Evolutionary conservation across 768 basidiomycete species (phyloP).

Genomic region (Russula sp.): DNA sequence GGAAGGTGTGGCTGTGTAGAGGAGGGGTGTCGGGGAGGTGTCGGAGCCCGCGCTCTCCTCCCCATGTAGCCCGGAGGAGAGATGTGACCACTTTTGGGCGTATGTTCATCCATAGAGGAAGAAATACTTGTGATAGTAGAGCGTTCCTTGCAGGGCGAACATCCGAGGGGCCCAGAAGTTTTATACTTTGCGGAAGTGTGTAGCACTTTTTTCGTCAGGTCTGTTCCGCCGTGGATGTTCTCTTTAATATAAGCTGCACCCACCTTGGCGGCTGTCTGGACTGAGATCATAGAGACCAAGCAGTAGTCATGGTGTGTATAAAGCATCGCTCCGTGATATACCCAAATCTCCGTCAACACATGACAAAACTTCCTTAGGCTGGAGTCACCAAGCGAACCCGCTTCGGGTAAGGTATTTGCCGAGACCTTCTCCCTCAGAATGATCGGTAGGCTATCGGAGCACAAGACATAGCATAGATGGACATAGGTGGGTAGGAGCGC

Average conservation of each 20-base stretch:
- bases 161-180: constrained; percentile 1
- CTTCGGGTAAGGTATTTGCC: constrained; percentile 18
- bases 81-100: background rate
- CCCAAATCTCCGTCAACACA: constrained; percentile 10
- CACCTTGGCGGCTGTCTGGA: constrained; percentile 6
- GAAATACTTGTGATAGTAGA: constrained; percentile 7
- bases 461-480: constrained; percentile 7
- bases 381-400: constrained; percentile 6
- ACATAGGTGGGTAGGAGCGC: constrained; percentile 5
- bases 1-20: constrained; percentile 2
- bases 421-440: background rate
- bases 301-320: background rate
- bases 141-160: constrained; percentile 9
- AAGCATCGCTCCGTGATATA: constrained; percentile 9
- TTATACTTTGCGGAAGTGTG: constrained; percentile 8
- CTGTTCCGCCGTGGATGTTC: background rate
- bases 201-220: background rate
- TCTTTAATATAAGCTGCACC: constrained; percentile 12
- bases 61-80: constrained; percentile 8
- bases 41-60: constrained; percentile 11
- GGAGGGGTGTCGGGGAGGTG: background rate
- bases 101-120: constrained; percentile 20
- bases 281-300: background rate
- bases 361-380: constrained; percentile 8
- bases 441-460: constrained; percentile 15